These are phyloP conservation scores for Zopfochytrium polystomum DNA, from an alignment of 371 early-diverging fungal species.

Conservation along the genomic window DNA sequence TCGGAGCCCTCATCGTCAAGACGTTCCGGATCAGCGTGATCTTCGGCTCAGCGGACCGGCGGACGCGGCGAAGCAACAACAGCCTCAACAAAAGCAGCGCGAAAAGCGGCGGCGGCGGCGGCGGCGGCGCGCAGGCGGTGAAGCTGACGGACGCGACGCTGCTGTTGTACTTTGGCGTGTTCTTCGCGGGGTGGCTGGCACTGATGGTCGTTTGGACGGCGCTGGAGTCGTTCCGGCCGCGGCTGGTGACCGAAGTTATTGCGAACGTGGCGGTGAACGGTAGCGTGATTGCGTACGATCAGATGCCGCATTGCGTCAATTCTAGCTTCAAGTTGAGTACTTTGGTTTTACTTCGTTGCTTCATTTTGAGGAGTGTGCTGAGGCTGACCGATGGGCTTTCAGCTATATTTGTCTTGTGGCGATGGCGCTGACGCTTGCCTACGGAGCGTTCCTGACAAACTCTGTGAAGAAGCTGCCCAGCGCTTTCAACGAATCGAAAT, in stretches of 20 bases:
- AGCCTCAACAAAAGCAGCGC: slow-evolving; percentile 3
- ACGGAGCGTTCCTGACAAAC: slow-evolving; percentile 4
- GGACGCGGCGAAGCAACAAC: too few relatives aligned
- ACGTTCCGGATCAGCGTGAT: slow-evolving; percentile 14
- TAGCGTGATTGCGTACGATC: neutral
- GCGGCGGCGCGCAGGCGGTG: too few relatives aligned
- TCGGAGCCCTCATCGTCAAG: slow-evolving; percentile 11
- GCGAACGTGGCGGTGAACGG: slow-evolving; percentile 12
- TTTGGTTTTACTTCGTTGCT: too few relatives aligned
- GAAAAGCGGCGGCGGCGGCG: too few relatives aligned
- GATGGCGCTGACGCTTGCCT: slow-evolving; percentile 4
- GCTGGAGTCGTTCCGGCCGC: slow-evolving; percentile 5
- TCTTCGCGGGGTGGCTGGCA: slow-evolving; percentile 10
- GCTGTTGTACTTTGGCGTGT: slow-evolving; percentile 1
- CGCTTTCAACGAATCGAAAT: slow-evolving; percentile 23
- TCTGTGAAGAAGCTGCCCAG: slow-evolving; percentile 13
- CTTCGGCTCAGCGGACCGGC: too few relatives aligned
- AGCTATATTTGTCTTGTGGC: slow-evolving; percentile 8
- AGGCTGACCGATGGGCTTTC: too few relatives aligned
- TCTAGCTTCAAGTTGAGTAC: slow-evolving; percentile 11
- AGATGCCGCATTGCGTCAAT: slow-evolving; percentile 11
- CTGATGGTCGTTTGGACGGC: slow-evolving; percentile 14
- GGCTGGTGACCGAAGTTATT: slow-evolving; percentile 2
- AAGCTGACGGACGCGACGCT: slow-evolving; percentile 4
- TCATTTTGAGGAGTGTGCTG: too few relatives aligned